phyloP scores from a whole-genome alignment of 371 early-diverging fungal species.

The Saksenaea oblongispora region DNA sequence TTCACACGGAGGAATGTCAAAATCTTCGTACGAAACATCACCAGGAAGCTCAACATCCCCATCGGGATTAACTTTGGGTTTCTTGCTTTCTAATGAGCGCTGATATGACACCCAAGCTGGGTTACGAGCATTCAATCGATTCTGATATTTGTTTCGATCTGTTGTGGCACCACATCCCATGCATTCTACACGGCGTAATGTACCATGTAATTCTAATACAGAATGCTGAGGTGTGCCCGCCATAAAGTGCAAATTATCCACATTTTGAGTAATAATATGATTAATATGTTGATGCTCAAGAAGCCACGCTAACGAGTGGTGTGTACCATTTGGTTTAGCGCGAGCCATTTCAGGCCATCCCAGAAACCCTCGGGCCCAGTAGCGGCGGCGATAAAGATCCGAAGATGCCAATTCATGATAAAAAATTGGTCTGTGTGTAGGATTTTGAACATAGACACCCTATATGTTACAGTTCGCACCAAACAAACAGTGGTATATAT shows the following conservation, averaged over 20 bases:
- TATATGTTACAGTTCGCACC: constrained; percentile 3
- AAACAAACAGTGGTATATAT: not conserved
- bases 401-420: constrained; percentile 69
- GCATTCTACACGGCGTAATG: constrained; percentile 75
- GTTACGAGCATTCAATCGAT: constrained; percentile 65
- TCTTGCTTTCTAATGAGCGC: constrained; percentile 27
- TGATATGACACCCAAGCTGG: constrained; percentile 63
- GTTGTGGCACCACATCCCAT: constrained; percentile 60
- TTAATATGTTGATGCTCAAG: constrained; percentile 41
- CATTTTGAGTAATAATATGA: constrained; percentile 88
- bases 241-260: constrained; percentile 78
- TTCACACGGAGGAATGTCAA: constrained; percentile 74
- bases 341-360: constrained; percentile 74
- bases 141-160: constrained; percentile 67
- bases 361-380: constrained; percentile 91
- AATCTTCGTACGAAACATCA: constrained; percentile 58
- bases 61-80: constrained; percentile 78
- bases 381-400: constrained; percentile 73
- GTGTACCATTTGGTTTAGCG: constrained; percentile 76
- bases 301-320: constrained; percentile 60
- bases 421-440: constrained; percentile 80
- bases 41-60: constrained; percentile 81
- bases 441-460: constrained; percentile 79
- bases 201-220: constrained; percentile 87
- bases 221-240: constrained; percentile 47